Conservation (phyloP, 768 basidiomycete species). For the Macrolepiota dolichaula region DNA sequence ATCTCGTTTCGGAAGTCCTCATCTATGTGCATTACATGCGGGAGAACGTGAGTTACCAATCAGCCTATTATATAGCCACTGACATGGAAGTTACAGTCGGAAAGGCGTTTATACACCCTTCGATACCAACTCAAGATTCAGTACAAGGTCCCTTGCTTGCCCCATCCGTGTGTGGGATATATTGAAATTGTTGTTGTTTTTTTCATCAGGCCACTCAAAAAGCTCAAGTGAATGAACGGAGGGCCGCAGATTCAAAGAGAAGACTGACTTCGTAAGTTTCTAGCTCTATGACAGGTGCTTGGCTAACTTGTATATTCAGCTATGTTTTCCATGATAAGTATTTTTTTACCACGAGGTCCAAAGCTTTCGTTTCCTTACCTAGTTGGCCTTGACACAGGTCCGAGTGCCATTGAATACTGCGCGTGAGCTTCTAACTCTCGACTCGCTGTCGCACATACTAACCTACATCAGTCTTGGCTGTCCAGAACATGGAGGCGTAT, state of each 20-base stretch:
- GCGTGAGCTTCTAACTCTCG: conserved; percentile 30
- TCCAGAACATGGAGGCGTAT: conserved; percentile 88
- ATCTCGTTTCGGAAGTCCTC: conserved; percentile 49
- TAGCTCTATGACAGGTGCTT: neutral
- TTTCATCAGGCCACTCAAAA: conserved; percentile 54
- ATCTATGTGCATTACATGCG: conserved; percentile 72
- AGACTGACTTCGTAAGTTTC: conserved; percentile 72
- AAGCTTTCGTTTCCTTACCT: conserved; percentile 9
- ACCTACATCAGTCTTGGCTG: conserved; percentile 56
- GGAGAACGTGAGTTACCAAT: conserved; percentile 43
- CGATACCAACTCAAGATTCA: conserved; percentile 76
- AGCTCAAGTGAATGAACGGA: conserved; percentile 74
- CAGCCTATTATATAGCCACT: neutral
- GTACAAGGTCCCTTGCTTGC: conserved; percentile 40
- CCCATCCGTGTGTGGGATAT: neutral
- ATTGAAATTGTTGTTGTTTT: neutral
- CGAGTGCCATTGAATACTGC: conserved; percentile 81
- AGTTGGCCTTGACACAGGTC: conserved; percentile 47
- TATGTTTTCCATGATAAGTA: conserved; percentile 79
- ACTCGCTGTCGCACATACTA: neutral
- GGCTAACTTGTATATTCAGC: conserved; percentile 26
- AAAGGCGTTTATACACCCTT: conserved; percentile 64
- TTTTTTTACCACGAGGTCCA: neutral
- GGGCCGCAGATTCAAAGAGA: conserved; percentile 77
- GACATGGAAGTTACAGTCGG: conserved; percentile 39